Evolutionary conservation across 2,329 filamentous ascomycete genomes (phyloP).

Genomic region (Aspergillus pseudoterreus): DNA sequence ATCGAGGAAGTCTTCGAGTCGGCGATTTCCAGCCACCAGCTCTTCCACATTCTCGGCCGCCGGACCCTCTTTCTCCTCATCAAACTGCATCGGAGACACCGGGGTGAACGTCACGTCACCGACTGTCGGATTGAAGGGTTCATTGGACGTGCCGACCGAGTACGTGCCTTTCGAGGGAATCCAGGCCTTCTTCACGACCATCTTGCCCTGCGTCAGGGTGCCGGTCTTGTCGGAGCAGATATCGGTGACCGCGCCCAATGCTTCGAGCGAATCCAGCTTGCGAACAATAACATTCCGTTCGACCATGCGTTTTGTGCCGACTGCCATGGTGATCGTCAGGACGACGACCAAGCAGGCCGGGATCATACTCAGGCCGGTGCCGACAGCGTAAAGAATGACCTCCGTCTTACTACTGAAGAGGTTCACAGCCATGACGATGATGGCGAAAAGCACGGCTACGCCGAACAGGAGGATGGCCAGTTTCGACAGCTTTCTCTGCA

Average conservation of each 20-base stretch:
- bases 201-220: constrained; percentile 58
- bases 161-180: constrained; percentile 55
- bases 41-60: constrained; percentile 20
- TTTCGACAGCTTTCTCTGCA: constrained; percentile 63
- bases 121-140: constrained; percentile 54
- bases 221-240: constrained; percentile 55
- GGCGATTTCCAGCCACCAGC: constrained; percentile 40
- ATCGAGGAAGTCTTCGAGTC: constrained; percentile 54
- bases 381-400: constrained; percentile 61
- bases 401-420: constrained; percentile 48
- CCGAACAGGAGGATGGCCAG: constrained; percentile 62
- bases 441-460: constrained; percentile 62
- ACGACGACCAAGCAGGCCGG: constrained; percentile 59
- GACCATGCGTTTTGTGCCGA: constrained; percentile 54
- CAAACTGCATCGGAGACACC: constrained; percentile 19
- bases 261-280: constrained; percentile 53
- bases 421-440: constrained; percentile 64
- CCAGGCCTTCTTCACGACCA: constrained; percentile 58
- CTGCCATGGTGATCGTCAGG: constrained; percentile 62
- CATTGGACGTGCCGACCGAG: constrained; percentile 50
- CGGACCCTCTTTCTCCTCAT: constrained; percentile 23
- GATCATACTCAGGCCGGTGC: constrained; percentile 55
- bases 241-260: constrained; percentile 57
- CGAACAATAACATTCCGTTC: constrained; percentile 52
- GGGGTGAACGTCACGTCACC: constrained; percentile 41